These are phyloP conservation scores for Phytophthora foliorum DNA, from an alignment of 352 stramenopile genomes.

Conservation along the genomic window DNA sequence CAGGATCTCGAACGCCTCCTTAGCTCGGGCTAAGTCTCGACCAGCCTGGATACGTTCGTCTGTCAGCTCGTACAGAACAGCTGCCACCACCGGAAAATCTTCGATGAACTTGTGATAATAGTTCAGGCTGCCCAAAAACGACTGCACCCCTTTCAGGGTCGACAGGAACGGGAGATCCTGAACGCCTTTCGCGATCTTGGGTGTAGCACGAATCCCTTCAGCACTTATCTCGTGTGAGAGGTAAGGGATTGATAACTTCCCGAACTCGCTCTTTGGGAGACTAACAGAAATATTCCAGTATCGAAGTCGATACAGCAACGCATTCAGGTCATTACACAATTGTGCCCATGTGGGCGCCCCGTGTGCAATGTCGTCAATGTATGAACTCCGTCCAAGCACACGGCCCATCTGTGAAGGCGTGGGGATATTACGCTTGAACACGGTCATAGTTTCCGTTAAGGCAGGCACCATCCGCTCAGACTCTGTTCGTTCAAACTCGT, in stretches of 20 bases:
- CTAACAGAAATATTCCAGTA: conserved; percentile 12
- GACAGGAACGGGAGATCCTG: background rate
- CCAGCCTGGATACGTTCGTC: background rate
- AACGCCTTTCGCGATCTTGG: conserved; percentile 1
- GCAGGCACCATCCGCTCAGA: too few species aligned
- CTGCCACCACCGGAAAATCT: background rate
- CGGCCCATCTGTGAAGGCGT: background rate
- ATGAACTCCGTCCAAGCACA: background rate
- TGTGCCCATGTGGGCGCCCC: too few species aligned
- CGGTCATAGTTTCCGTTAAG: background rate
- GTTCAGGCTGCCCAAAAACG: too few species aligned
- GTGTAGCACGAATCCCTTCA: background rate
- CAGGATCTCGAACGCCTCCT: conserved; percentile 2
- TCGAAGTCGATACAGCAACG: background rate
- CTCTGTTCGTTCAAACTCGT: background rate
- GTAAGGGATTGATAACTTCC: background rate
- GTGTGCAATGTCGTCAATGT: conserved; percentile 5
- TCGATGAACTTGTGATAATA: conserved; percentile 11
- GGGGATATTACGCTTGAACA: background rate
- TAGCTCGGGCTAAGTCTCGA: background rate
- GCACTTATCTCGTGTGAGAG: conserved; percentile 1
- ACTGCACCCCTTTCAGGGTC: background rate
- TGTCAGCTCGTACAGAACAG: background rate
- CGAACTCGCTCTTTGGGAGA: conserved; percentile 1
- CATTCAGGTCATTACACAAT: too few species aligned